Percentiles rank a stretch among this genome's conserved stretches.
Evolutionary conservation across 2,329 filamentous ascomycete genomes (phyloP).

Genomic region (Bimuria novae-zelandiae): DNA sequence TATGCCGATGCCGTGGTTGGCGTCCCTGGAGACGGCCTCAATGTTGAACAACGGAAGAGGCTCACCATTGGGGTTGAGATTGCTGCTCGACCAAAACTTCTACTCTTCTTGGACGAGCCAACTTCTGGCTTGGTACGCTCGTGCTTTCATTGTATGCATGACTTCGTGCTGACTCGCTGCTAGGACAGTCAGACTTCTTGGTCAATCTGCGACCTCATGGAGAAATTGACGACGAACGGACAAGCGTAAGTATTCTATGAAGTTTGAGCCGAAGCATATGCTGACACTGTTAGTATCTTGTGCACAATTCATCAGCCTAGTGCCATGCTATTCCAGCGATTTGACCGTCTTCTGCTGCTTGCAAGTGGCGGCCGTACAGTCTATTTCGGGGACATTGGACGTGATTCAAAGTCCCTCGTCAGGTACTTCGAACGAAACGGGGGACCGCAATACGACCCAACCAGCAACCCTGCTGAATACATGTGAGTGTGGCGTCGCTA

Average conservation of each 20-base stretch:
- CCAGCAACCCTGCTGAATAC: constrained; percentile 82
- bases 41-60: constrained; percentile 70
- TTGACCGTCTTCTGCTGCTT: constrained; percentile 79
- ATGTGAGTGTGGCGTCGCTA: constrained; percentile 54
- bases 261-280: too few species aligned
- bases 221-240: constrained; percentile 86
- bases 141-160: too few species aligned
- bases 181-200: constrained; percentile 92
- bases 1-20: constrained; percentile 91
- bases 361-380: constrained; percentile 76
- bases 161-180: too few species aligned
- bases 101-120: constrained; percentile 92
- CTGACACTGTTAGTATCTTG: constrained; percentile 60
- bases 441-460: constrained; percentile 64
- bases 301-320: constrained; percentile 97
- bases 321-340: constrained; percentile 90
- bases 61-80: constrained; percentile 94
- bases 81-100: constrained; percentile 84
- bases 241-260: constrained; percentile 51
- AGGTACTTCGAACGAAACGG: constrained; percentile 78
- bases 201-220: constrained; percentile 85
- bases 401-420: constrained; percentile 69
- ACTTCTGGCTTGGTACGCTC: constrained; percentile 93
- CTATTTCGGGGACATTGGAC: constrained; percentile 80
- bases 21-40: constrained; percentile 80